These are phyloP conservation scores for Erodium moschatum DNA, from an alignment of 441 rosid species.

Conservation along the genomic window DNA sequence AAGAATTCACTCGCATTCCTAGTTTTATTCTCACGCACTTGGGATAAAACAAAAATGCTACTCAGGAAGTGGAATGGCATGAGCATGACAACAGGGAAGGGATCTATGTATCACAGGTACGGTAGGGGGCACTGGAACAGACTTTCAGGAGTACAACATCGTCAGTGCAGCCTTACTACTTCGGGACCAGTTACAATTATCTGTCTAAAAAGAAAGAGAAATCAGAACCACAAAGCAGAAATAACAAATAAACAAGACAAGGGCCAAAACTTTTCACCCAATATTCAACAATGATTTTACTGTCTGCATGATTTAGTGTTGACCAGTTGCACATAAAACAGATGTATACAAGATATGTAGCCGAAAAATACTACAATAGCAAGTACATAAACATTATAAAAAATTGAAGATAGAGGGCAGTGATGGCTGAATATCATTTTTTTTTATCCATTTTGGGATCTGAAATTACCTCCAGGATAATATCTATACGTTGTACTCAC, in stretches of 20 bases:
- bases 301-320: too few species aligned
- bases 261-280: not conserved
- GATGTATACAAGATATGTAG: not conserved
- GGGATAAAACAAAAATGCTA: not conserved
- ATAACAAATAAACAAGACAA: not conserved
- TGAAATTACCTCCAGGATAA: constrained; percentile 29
- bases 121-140: not conserved
- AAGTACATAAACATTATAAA: not conserved
- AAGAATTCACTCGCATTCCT: too few species aligned
- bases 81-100: not conserved
- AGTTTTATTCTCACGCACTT: too few species aligned
- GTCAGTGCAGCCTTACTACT: not conserved
- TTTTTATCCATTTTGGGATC: not conserved
- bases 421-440: not conserved
- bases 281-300: too few species aligned
- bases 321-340: not conserved
- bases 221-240: not conserved
- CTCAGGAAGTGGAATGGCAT: not conserved
- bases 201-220: not conserved
- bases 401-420: not conserved
- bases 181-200: not conserved
- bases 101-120: not conserved
- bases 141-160: not conserved
- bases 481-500: constrained; percentile 44
- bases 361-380: not conserved